Evolutionary conservation across 345 rosid species (phyloP).

Genomic region (Gossypium turneri): DNA sequence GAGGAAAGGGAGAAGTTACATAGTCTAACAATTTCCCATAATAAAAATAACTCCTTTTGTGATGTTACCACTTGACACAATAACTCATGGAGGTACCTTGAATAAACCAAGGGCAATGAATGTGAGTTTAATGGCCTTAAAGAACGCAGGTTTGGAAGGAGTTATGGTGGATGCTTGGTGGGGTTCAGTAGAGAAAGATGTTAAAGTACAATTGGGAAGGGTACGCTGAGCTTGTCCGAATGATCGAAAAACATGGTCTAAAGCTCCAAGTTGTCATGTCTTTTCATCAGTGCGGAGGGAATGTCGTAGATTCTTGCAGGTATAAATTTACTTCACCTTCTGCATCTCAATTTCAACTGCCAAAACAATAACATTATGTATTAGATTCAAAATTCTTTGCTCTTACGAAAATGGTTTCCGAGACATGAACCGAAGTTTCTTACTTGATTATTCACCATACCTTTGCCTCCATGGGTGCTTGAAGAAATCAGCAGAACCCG

Average conservation of each 20-base stretch:
- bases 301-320: conserved; percentile 99
- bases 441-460: conserved; percentile 49
- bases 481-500: conserved; percentile 85
- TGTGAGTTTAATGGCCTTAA: conserved; percentile 87
- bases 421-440: neutral
- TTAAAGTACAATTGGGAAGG: conserved; percentile 91
- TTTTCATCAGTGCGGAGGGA: conserved; percentile 96
- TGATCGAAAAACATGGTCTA: conserved; percentile 77
- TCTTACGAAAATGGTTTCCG: neutral
- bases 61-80: conserved; percentile 86
- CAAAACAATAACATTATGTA: neutral
- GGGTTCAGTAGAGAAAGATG: conserved; percentile 96
- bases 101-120: conserved; percentile 84
- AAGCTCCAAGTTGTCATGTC: conserved; percentile 95
- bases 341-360: neutral
- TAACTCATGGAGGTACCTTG: conserved; percentile 58
- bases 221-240: conserved; percentile 76
- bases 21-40: conserved; percentile 39
- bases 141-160: conserved; percentile 90
- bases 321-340: conserved; percentile 14
- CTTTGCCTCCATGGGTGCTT: conserved; percentile 92
- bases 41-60: conserved; percentile 40
- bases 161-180: conserved; percentile 98
- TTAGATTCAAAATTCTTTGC: too few relatives aligned
- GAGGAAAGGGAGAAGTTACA: conserved; percentile 49